Evolutionary conservation across 2,329 filamentous ascomycete genomes (phyloP).

Genomic region (Colletotrichum salicis): DNA sequence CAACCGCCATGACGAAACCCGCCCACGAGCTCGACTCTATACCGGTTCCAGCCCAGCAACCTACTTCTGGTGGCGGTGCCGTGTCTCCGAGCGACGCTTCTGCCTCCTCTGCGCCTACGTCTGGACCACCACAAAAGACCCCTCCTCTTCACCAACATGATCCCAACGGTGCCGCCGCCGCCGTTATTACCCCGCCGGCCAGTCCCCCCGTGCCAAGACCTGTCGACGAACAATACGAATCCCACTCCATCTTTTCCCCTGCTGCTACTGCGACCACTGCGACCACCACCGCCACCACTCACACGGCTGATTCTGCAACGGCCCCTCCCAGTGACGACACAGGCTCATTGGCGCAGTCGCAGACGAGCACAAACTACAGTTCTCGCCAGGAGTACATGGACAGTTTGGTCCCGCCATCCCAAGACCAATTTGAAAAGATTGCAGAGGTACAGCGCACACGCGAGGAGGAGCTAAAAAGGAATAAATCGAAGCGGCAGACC

Average conservation of each 20-base stretch:
- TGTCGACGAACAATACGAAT: constrained; percentile 10
- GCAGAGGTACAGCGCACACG: constrained; percentile 58
- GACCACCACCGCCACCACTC: not conserved
- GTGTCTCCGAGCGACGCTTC: not conserved
- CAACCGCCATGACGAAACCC: constrained; percentile 30
- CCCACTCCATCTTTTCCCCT: constrained; percentile 17
- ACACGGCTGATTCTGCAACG: constrained; percentile 6
- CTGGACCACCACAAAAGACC: constrained; percentile 16
- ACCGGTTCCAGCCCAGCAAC: constrained; percentile 3
- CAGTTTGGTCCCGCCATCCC: constrained; percentile 59
- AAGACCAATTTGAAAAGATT: constrained; percentile 60
- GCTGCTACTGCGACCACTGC: not conserved
- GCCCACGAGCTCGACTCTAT: constrained; percentile 9
- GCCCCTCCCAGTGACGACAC: constrained; percentile 29
- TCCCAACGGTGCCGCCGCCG: constrained; percentile 16
- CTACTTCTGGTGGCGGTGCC: not conserved
- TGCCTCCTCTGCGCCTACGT: not conserved
- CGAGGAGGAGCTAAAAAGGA: constrained; percentile 56
- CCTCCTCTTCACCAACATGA: constrained; percentile 20
- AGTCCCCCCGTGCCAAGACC: constrained; percentile 30
- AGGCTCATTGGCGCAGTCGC: constrained; percentile 29
- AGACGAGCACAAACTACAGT: constrained; percentile 21
- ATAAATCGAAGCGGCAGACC: constrained; percentile 47
- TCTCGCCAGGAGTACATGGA: constrained; percentile 60
- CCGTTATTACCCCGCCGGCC: constrained; percentile 30